Conservation (phyloP, 441 rosid genomes). For the Gossypium laxum region DNA sequence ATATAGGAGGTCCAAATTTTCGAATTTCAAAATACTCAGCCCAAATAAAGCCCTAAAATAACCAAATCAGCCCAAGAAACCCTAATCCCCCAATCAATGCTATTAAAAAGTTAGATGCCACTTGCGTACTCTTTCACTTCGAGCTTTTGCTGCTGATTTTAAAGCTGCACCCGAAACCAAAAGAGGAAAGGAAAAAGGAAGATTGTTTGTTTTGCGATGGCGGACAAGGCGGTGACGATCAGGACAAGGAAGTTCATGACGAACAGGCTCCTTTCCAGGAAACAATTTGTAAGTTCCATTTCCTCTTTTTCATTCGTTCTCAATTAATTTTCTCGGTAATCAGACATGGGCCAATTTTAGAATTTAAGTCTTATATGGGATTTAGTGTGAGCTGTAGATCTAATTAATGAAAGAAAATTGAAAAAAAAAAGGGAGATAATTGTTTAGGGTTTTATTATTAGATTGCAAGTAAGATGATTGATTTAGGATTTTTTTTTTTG, state of each 20-base stretch:
- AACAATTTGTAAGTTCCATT: slow-evolving; percentile 59
- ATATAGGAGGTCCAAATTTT: no score
- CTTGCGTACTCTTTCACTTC: neutral
- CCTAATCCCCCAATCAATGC: slow-evolving; percentile 13
- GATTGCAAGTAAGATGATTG: neutral
- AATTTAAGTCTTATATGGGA: neutral
- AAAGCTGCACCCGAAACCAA: neutral
- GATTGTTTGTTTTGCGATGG: slow-evolving; percentile 32
- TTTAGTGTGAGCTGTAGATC: neutral
- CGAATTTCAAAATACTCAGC: neutral
- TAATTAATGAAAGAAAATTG: neutral
- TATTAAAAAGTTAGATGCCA: neutral
- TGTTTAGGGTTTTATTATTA: neutral
- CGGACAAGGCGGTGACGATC: slow-evolving; percentile 75
- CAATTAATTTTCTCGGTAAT: neutral
- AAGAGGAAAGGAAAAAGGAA: neutral
- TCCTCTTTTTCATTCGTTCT: neutral
- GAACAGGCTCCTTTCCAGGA: slow-evolving; percentile 74
- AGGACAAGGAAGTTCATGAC: slow-evolving; percentile 85
- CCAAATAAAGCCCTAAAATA: neutral
- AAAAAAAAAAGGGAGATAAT: neutral
- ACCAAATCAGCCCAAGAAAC: neutral
- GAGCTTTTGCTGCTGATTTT: neutral
- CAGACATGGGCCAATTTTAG: neutral
- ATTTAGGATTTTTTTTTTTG: neutral